Evolutionary conservation across 129 eudicot genomes (phyloP).

Genomic region (Ambrosia trifida): DNA sequence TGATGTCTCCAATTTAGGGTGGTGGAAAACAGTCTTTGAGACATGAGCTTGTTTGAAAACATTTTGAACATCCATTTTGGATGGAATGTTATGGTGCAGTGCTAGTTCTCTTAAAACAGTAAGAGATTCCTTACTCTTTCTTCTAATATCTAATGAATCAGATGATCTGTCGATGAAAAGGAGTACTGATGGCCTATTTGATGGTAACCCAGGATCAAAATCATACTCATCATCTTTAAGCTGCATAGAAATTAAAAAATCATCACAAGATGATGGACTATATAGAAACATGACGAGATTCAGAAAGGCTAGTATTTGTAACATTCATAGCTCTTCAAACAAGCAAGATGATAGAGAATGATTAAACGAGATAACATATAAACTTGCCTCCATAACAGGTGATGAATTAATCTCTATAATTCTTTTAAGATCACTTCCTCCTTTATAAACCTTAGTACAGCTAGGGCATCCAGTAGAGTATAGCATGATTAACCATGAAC

Average conservation of each 20-base stretch:
- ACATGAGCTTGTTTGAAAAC: conserved; percentile 35
- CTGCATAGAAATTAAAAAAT: conserved; percentile 47
- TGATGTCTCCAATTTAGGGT: conserved; percentile 46
- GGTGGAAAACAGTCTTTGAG: conserved; percentile 32
- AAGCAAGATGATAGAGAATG: conserved; percentile 12
- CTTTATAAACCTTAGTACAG: conserved; percentile 66
- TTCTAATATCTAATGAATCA: conserved; percentile 48
- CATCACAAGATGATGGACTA: conserved; percentile 18
- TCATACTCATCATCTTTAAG: conserved; percentile 48
- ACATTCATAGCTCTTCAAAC: conserved; percentile 10
- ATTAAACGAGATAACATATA: conserved; percentile 4
- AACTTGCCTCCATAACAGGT: conserved; percentile 70
- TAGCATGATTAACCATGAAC: conserved; percentile 59
- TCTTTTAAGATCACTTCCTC: conserved; percentile 49
- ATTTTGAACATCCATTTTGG: conserved; percentile 24
- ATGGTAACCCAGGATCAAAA: conserved; percentile 62
- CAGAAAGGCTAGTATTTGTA: conserved; percentile 12
- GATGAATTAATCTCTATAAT: conserved; percentile 48
- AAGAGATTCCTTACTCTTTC: conserved; percentile 64
- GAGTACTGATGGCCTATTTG: conserved; percentile 64
- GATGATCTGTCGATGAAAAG: conserved; percentile 91
- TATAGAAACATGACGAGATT: not conserved
- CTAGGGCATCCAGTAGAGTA: conserved; percentile 68
- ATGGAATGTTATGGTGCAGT: conserved; percentile 30
- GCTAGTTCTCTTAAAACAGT: conserved; percentile 72